These are phyloP conservation scores for Aspergillus unguis DNA, from an alignment of 2,329 filamentous ascomycete genomes.

Conservation along the genomic window DNA sequence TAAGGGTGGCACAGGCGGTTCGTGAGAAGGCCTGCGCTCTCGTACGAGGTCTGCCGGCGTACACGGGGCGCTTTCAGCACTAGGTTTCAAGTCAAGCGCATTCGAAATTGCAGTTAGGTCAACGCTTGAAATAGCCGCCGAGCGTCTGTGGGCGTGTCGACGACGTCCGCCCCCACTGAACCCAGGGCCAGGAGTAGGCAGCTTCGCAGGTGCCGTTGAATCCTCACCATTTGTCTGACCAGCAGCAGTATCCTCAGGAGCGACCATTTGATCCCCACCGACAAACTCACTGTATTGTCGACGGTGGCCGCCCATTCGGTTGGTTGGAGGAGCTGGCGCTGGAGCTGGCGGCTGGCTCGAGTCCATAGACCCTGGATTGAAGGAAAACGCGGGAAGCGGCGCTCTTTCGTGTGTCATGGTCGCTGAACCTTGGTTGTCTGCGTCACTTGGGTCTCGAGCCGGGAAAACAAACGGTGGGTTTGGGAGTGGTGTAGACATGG, in stretches of 20 bases:
- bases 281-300: slow-evolving; percentile 85
- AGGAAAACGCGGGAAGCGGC: slow-evolving; percentile 38
- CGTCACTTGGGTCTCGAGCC: slow-evolving; percentile 35
- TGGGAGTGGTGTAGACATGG: slow-evolving; percentile 41
- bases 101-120: slow-evolving; percentile 62
- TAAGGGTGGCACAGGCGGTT: slow-evolving; percentile 26
- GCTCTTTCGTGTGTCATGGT: slow-evolving; percentile 45
- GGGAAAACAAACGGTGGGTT: slow-evolving; percentile 67
- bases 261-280: slow-evolving; percentile 56
- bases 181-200: slow-evolving; percentile 32
- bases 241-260: slow-evolving; percentile 63
- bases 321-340: slow-evolving; percentile 52
- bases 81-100: slow-evolving; percentile 38
- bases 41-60: slow-evolving; percentile 44
- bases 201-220: slow-evolving; percentile 22
- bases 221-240: slow-evolving; percentile 25
- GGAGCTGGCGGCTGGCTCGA: slow-evolving; percentile 53
- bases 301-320: slow-evolving; percentile 61
- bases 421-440: slow-evolving; percentile 38
- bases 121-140: slow-evolving; percentile 75
- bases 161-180: slow-evolving; percentile 52
- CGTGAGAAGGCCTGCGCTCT: slow-evolving; percentile 26
- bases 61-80: slow-evolving; percentile 59
- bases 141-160: slow-evolving; percentile 77
- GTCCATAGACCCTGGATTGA: slow-evolving; percentile 33